A percentile compares a stretch with the other conserved stretches of the same genome.
These are phyloP conservation scores for Picochlorum sp. DNA, from an alignment of 139 green algal genomes.

Conservation along the genomic window DNA sequence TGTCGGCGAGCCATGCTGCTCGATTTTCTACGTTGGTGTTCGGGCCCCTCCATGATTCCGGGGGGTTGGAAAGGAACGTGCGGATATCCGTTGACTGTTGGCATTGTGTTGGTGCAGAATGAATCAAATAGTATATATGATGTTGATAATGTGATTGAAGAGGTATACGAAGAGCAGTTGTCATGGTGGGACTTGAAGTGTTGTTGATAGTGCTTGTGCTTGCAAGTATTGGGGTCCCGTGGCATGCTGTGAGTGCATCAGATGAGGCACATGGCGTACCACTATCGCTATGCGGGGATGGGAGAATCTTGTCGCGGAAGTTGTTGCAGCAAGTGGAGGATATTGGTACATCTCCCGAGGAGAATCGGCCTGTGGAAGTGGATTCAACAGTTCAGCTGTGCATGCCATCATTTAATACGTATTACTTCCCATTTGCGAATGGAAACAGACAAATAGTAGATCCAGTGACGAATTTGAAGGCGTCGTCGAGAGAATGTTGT, in stretches of 20 bases:
- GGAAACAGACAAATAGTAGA: conserved; percentile 2
- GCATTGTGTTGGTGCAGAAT: too few species aligned
- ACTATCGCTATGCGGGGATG: too few species aligned
- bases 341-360: neutral
- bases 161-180: too few species aligned
- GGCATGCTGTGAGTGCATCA: too few species aligned
- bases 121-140: too few species aligned
- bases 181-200: too few species aligned
- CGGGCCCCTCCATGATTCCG: neutral
- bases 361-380: conserved; percentile 16
- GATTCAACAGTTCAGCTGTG: conserved; percentile 19
- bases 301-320: too few species aligned
- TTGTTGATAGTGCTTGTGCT: too few species aligned
- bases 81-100: neutral
- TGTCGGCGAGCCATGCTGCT: too few species aligned
- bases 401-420: conserved; percentile 16
- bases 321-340: neutral
- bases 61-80: neutral
- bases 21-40: neutral
- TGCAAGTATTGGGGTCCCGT: too few species aligned
- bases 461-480: conserved; percentile 1
- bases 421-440: conserved; percentile 8
- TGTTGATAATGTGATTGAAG: too few species aligned
- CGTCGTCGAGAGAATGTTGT: conserved; percentile 16
- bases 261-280: too few species aligned